Percentiles rank a stretch among this genome's conserved stretches.
These are phyloP conservation scores for Fusarium verticillioides DNA, from an alignment of 2,329 filamentous ascomycete genomes.

Conservation along the genomic window DNA sequence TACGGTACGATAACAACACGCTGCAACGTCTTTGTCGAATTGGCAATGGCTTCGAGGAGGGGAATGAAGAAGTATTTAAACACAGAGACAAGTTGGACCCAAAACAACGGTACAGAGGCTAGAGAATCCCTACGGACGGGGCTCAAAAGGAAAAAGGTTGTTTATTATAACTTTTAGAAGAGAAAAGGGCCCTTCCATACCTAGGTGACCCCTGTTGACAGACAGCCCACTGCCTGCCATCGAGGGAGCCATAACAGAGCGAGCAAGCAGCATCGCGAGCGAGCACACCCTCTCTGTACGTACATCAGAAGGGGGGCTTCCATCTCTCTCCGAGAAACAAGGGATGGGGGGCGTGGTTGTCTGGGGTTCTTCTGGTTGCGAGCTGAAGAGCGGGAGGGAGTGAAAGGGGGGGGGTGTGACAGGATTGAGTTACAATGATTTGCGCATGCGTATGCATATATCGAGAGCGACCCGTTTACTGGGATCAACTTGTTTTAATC, in stretches of 20 bases:
- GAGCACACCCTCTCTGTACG: conserved; percentile 17
- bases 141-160: conserved; percentile 39
- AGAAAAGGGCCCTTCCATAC: conserved; percentile 23
- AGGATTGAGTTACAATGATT: neutral
- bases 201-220: conserved; percentile 36
- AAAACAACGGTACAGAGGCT: conserved; percentile 36
- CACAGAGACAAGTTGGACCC: conserved; percentile 37
- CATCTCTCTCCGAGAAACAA: conserved; percentile 19
- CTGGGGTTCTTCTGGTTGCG: conserved; percentile 15
- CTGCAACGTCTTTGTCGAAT: conserved; percentile 21
- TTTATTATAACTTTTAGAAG: conserved; percentile 40
- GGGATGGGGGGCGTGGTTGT: conserved; percentile 39
- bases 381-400: conserved; percentile 40
- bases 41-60: conserved; percentile 18
- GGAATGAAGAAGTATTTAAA: conserved; percentile 42
- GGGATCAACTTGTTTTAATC: conserved; percentile 24
- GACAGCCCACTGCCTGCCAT: conserved; percentile 29
- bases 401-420: conserved; percentile 2
- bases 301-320: conserved; percentile 12
- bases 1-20: conserved; percentile 19
- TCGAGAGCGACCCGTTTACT: conserved; percentile 22
- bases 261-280: neutral
- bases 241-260: conserved; percentile 5
- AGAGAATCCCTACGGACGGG: conserved; percentile 36
- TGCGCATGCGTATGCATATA: conserved; percentile 30